phyloP scores from a whole-genome alignment of 2,329 filamentous ascomycete genomes.

The Epichloe uncinata region DNA sequence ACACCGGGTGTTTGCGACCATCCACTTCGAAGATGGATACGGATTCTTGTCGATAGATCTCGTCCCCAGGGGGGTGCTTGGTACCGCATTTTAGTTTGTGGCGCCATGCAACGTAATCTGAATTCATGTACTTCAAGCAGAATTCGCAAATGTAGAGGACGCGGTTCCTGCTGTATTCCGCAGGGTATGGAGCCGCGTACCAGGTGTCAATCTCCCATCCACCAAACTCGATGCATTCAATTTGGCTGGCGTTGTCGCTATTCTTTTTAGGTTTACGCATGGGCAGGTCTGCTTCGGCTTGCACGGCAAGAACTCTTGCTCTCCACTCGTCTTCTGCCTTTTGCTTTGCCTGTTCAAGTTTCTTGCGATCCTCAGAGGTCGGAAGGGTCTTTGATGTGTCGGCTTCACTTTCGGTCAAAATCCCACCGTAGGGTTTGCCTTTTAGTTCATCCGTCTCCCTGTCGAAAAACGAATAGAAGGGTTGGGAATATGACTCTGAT shows the following conservation, averaged over 20 bases:
- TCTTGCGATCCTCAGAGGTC: constrained; percentile 62
- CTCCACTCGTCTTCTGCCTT: constrained; percentile 90
- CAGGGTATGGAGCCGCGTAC: constrained; percentile 96
- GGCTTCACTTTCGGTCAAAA: constrained; percentile 76
- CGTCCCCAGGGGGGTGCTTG: constrained; percentile 93
- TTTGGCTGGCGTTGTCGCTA: constrained; percentile 82
- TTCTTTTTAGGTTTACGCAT: constrained; percentile 58
- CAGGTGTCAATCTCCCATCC: constrained; percentile 97
- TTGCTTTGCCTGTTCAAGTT: constrained; percentile 80
- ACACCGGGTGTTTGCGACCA: constrained; percentile 92
- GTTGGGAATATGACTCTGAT: constrained; percentile 52
- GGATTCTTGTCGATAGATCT: constrained; percentile 86
- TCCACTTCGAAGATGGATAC: constrained; percentile 97
- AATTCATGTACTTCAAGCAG: constrained; percentile 99
- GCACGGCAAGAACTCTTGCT: constrained; percentile 43
- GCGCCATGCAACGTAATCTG: constrained; percentile 93
- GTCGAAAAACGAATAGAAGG: constrained; percentile 81
- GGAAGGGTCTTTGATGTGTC: constrained; percentile 86
- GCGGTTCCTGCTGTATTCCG: constrained; percentile 93
- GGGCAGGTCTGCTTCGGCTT: constrained; percentile 50
- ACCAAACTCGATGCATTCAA: constrained; percentile 97
- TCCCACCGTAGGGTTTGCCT: constrained; percentile 89
- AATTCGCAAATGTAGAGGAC: constrained; percentile 99
- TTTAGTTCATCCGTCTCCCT: constrained; percentile 81
- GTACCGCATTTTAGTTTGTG: constrained; percentile 95